Evolutionary conservation across 1,139 yeast species (phyloP).

Genomic region (Hemisphaericaspora lyxosophila): DNA sequence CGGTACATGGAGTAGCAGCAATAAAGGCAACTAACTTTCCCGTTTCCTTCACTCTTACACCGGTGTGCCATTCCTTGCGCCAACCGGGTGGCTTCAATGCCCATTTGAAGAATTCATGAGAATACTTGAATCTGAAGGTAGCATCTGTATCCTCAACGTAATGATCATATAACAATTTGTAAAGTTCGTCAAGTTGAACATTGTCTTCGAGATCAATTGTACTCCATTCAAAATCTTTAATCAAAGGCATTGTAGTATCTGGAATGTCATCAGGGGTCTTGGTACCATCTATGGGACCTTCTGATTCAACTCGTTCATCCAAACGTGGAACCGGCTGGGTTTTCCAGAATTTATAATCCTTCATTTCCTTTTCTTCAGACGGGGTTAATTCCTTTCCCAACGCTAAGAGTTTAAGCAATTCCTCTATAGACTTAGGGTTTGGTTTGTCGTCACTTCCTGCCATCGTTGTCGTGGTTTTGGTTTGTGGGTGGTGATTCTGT

Average conservation of each 20-base stretch:
- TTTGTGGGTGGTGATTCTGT: neutral
- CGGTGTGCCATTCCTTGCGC: constrained; percentile 86
- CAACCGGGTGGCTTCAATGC: constrained; percentile 95
- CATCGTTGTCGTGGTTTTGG: constrained; percentile 1
- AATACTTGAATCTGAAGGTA: constrained; percentile 85
- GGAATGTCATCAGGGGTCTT: constrained; percentile 75
- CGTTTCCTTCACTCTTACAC: constrained; percentile 79
- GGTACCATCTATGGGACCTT: constrained; percentile 76
- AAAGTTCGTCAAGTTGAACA: constrained; percentile 68
- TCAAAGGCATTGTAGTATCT: constrained; percentile 64
- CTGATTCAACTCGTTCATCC: constrained; percentile 62
- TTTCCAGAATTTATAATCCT: constrained; percentile 95
- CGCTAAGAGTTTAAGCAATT: constrained; percentile 48
- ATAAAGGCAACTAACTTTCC: constrained; percentile 87
- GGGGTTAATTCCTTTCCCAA: constrained; percentile 56
- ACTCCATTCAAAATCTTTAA: constrained; percentile 85
- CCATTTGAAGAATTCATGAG: constrained; percentile 85
- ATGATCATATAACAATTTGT: constrained; percentile 77
- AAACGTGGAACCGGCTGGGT: constrained; percentile 92
- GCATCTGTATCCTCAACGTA: constrained; percentile 95
- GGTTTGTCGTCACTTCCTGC: constrained; percentile 15
- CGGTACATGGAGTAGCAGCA: constrained; percentile 79
- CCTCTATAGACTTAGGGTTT: constrained; percentile 38
- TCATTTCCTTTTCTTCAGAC: constrained; percentile 65
- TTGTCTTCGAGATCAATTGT: constrained; percentile 65